Base-by-base conservation (phyloP, 768 basidiomycete genomes). In the Agrocybe praecox region DNA sequence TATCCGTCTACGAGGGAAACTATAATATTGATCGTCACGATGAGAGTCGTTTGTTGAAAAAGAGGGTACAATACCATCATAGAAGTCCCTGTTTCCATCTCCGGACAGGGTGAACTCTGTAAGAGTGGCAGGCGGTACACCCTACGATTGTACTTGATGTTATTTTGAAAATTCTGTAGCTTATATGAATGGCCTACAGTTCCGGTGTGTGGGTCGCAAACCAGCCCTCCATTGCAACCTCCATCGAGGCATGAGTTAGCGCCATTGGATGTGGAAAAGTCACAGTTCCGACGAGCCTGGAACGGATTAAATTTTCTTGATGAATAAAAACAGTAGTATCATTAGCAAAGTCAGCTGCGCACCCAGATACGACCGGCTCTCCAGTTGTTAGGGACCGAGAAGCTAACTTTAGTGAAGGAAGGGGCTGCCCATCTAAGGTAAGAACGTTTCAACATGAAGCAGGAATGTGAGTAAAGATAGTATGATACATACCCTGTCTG, bases 1-100 rank as follows among this genome's bases (percentile, higher is more conserved):
- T 77, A 86, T 1, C 87, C 87, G 59, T 88, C 84, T 34, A 88
- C 86, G 29, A 88, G 73, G 23, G 85, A 86, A 33, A 87, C 86
- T 86, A 46, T 23, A 24, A n/a, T 18, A 36, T 8, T 40, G n/a
- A 17, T 10, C 19, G 24, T 36, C n/a, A 6, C 21, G 17, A 21
- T 17, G 36, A 15, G 45, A 18, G 26, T 19, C 12, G 45, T 10
- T 19, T 10, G 36, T 24, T 21, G 10, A 11, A 19, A 14, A 24
- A 46, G 15, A n/a, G 22, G 15, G 22, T 17, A 61, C 72, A 40
- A 15, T 50, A 86, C 86, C 81, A 66, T 88, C 87, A 52, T 87
- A 89, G 58, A 73, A 85, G 59, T 89, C 88, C 1, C 42, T 22
- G 46, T 73, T 76, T 12, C 72, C 76, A 43, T 68, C 64, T 1